Evolutionary conservation across 371 early-diverging fungal species (phyloP).

Genomic region (Mucor mucedo): DNA sequence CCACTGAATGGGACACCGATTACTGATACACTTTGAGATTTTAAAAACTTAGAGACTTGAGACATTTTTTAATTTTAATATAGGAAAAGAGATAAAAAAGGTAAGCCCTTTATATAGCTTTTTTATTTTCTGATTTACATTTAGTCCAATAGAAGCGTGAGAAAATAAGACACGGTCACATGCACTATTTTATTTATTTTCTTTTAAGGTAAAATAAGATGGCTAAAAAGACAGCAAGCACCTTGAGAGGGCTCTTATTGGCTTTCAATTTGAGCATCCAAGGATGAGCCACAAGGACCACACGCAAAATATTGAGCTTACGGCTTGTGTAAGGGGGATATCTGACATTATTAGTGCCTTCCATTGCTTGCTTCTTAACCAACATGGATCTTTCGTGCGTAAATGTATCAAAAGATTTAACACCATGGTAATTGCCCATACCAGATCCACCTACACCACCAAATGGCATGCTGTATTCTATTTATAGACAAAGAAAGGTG

Average conservation of each 20-base stretch:
- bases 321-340: constrained; percentile 66
- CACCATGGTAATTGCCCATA: constrained; percentile 88
- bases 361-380: constrained; percentile 53
- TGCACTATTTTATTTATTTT: constrained; percentile 12
- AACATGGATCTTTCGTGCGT: constrained; percentile 70
- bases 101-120: constrained; percentile 3
- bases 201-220: constrained; percentile 10
- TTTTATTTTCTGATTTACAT: neutral
- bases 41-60: constrained; percentile 31
- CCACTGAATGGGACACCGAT: constrained; percentile 78
- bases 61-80: constrained; percentile 3
- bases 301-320: constrained; percentile 42
- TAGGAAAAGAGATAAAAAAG: constrained; percentile 5
- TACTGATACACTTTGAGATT: constrained; percentile 37
- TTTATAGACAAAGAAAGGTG: neutral
- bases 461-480: constrained; percentile 79
- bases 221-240: constrained; percentile 12
- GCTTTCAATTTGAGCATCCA: constrained; percentile 32
- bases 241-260: constrained; percentile 23
- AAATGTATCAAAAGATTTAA: constrained; percentile 75
- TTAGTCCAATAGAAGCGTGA: constrained; percentile 28
- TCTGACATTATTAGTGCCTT: constrained; percentile 43
- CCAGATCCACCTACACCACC: constrained; percentile 94
- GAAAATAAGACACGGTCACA: constrained; percentile 25
- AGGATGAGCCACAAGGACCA: constrained; percentile 42